Evolutionary conservation across 345 rosid genomes (phyloP).

Genomic region (Camelina laxa): DNA sequence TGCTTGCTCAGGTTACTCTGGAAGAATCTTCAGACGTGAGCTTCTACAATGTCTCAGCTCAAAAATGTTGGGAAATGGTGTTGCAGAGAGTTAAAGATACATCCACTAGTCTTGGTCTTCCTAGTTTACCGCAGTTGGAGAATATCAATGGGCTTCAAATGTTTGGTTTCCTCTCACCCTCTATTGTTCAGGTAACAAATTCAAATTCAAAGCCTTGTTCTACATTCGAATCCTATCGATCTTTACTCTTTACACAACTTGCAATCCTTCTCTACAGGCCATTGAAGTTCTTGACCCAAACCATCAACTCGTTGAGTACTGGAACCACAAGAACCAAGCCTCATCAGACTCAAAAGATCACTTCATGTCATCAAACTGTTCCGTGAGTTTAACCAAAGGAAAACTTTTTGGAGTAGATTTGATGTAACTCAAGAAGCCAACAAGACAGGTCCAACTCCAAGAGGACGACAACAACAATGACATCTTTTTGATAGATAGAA

Average conservation of each 20-base stretch:
- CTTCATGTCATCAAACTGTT: conserved; percentile 40
- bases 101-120: conserved; percentile 47
- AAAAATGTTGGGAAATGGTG: conserved; percentile 92
- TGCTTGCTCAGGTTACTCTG: conserved; percentile 64
- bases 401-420: conserved; percentile 51
- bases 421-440: conserved; percentile 34
- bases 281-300: conserved; percentile 82
- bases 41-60: conserved; percentile 61
- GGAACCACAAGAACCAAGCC: conserved; percentile 57
- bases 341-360: conserved; percentile 40
- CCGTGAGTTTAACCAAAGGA: conserved; percentile 37
- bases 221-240: neutral
- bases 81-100: conserved; percentile 52
- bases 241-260: conserved; percentile 12
- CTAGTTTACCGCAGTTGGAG: conserved; percentile 41
- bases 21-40: conserved; percentile 67
- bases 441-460: conserved; percentile 27
- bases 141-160: conserved; percentile 69
- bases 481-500: conserved; percentile 38
- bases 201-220: neutral
- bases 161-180: conserved; percentile 80
- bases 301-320: conserved; percentile 72
- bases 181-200: conserved; percentile 62
- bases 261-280: conserved; percentile 49
- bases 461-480: neutral